Percentiles rank a stretch among this genome's conserved stretches.
Conservation (phyloP, 257 asterid species). For the Gynochthodes officinalis region DNA sequence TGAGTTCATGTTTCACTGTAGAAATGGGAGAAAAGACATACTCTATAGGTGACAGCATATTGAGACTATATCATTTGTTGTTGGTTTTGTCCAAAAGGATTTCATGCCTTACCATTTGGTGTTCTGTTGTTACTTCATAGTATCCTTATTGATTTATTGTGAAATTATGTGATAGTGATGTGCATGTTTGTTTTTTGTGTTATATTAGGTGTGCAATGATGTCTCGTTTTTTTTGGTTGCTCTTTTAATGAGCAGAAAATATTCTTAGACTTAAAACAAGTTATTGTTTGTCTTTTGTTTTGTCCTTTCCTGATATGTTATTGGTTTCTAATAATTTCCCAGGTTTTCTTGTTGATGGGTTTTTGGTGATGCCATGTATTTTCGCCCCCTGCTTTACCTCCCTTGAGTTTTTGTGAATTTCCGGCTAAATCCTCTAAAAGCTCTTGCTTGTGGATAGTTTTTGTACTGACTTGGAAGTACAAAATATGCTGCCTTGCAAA, state of each 20-base stretch:
- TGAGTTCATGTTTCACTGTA: not conserved
- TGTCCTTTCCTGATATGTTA: not conserved
- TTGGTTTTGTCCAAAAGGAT: not conserved
- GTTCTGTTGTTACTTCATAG: not conserved
- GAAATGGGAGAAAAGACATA: not conserved
- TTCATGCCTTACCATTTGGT: not conserved
- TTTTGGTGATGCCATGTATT: not conserved
- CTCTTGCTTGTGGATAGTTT: not conserved
- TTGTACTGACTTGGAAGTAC: not conserved
- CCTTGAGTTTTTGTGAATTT: not conserved
- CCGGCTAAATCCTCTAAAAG: not conserved
- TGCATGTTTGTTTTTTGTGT: no score
- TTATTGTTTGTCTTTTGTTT: not conserved
- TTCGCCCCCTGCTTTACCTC: not conserved
- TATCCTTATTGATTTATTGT: not conserved
- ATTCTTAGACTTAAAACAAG: not conserved
- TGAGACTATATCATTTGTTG: not conserved
- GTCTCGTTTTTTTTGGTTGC: not conserved
- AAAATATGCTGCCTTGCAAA: not conserved
- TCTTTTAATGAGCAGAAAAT: not conserved
- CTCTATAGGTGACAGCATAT: not conserved
- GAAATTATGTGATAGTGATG: not conserved
- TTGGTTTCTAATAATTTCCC: not conserved
- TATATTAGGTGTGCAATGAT: not conserved
- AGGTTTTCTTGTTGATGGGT: not conserved